phyloP scores from a whole-genome alignment of 2,329 filamentous ascomycete species.

The Fusarium musae region DNA sequence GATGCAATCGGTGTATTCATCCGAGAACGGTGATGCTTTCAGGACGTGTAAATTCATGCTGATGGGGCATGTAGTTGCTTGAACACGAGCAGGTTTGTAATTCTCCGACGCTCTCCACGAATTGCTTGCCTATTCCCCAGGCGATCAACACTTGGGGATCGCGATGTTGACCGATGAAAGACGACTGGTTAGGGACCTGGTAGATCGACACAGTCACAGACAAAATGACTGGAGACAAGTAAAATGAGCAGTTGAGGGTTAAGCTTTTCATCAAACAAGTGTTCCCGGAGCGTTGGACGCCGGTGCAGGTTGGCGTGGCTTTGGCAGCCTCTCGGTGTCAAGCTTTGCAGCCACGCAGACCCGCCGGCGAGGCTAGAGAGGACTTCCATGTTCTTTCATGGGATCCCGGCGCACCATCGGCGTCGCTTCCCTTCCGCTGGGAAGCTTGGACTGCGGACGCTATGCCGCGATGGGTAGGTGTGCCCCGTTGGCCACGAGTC shows the following conservation, averaged over 20 bases:
- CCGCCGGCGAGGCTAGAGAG: slow-evolving; percentile 27
- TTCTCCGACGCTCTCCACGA: slow-evolving; percentile 19
- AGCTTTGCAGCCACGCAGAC: slow-evolving; percentile 25
- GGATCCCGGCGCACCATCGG: slow-evolving; percentile 29
- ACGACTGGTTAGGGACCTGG: slow-evolving; percentile 11
- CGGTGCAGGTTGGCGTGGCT: slow-evolving; percentile 23
- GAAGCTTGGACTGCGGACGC: slow-evolving; percentile 37
- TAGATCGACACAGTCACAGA: slow-evolving; percentile 30
- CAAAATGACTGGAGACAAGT: slow-evolving; percentile 23
- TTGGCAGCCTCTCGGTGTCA: slow-evolving; percentile 25
- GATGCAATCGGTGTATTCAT: slow-evolving; percentile 1
- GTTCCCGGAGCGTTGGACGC: slow-evolving; percentile 38
- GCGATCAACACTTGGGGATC: slow-evolving; percentile 19
- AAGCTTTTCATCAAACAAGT: slow-evolving; percentile 33
- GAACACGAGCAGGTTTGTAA: neutral
- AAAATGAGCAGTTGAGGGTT: slow-evolving; percentile 38
- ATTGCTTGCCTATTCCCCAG: slow-evolving; percentile 8
- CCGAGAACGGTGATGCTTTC: neutral
- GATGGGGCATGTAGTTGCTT: neutral
- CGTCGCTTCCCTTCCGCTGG: slow-evolving; percentile 43
- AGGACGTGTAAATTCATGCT: neutral
- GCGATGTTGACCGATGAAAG: slow-evolving; percentile 29
- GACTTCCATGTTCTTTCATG: slow-evolving; percentile 42
- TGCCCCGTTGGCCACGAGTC: slow-evolving; percentile 39
- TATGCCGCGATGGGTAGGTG: slow-evolving; percentile 38